These are phyloP conservation scores for Helicostylum pulchrum DNA, from an alignment of 192 early-diverging fungal genomes.

Conservation along the genomic window DNA sequence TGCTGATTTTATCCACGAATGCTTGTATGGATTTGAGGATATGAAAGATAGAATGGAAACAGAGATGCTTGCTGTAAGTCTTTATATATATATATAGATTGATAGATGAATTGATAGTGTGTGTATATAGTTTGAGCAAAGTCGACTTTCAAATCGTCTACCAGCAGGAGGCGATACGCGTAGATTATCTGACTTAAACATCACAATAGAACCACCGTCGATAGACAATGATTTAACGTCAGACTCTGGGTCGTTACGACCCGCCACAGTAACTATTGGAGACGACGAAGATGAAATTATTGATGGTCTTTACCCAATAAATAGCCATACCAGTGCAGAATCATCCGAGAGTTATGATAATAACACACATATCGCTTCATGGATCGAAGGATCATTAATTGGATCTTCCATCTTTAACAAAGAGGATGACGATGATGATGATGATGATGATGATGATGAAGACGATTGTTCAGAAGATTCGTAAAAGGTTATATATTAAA, in stretches of 20 bases:
- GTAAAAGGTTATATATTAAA: no score
- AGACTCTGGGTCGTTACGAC: neutral
- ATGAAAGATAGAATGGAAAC: slow-evolving; percentile 30
- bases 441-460: no score
- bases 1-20: slow-evolving; percentile 33
- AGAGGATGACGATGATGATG: slow-evolving; percentile 1
- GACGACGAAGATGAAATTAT: neutral
- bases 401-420: slow-evolving; percentile 14
- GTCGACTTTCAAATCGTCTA: slow-evolving; percentile 11
- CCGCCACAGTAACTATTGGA: neutral
- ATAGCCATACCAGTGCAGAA: neutral
- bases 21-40: slow-evolving; percentile 37
- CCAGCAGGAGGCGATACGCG: slow-evolving; percentile 11
- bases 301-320: neutral
- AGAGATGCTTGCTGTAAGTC: slow-evolving; percentile 21
- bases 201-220: slow-evolving; percentile 21
- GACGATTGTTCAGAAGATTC: no score
- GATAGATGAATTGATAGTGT: slow-evolving; percentile 2
- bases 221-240: neutral
- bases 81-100: neutral
- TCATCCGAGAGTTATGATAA: slow-evolving; percentile 12
- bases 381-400: slow-evolving; percentile 3
- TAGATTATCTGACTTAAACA: slow-evolving; percentile 34
- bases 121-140: slow-evolving; percentile 24
- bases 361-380: slow-evolving; percentile 6